Conservation (phyloP, 257 asterid genomes). For the Fraxinus anomala region DNA sequence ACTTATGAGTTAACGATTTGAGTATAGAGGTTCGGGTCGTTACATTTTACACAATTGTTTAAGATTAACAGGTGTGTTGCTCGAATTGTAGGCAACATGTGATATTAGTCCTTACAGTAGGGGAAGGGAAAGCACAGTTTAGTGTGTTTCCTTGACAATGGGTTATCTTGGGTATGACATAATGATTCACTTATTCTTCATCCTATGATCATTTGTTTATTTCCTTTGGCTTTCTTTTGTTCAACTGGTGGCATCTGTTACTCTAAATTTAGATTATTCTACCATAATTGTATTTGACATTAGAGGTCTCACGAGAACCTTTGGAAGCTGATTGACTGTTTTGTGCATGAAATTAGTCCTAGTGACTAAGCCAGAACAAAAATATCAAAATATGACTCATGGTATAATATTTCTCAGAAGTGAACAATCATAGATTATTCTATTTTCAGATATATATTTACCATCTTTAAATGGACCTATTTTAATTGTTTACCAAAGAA, state of each 20-base stretch:
- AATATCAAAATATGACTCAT: not conserved
- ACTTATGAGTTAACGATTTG: too few relatives aligned
- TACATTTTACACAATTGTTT: too few relatives aligned
- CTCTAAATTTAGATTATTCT: too few relatives aligned
- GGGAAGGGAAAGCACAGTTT: slow-evolving; percentile 91
- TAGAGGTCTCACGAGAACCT: not conserved
- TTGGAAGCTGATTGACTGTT: not conserved
- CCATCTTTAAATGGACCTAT: not conserved
- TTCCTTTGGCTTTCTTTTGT: slow-evolving; percentile 12
- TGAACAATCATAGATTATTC: not conserved
- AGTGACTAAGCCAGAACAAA: not conserved
- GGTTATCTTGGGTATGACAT: slow-evolving; percentile 93
- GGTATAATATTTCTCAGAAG: not conserved
- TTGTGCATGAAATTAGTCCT: slow-evolving; percentile 6
- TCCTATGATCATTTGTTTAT: slow-evolving; percentile 11
- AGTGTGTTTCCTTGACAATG: slow-evolving; percentile 94
- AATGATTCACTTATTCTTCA: slow-evolving; percentile 11
- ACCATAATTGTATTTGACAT: not conserved
- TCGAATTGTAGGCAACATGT: slow-evolving; percentile 60
- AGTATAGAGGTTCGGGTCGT: too few relatives aligned
- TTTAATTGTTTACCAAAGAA: too few relatives aligned
- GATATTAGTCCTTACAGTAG: slow-evolving; percentile 75
- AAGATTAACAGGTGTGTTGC: slow-evolving; percentile 13
- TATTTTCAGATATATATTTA: slow-evolving; percentile 2
- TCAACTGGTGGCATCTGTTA: not conserved